Evolutionary conservation across 768 basidiomycete species (phyloP).

Genomic region (Mycena amicta): DNA sequence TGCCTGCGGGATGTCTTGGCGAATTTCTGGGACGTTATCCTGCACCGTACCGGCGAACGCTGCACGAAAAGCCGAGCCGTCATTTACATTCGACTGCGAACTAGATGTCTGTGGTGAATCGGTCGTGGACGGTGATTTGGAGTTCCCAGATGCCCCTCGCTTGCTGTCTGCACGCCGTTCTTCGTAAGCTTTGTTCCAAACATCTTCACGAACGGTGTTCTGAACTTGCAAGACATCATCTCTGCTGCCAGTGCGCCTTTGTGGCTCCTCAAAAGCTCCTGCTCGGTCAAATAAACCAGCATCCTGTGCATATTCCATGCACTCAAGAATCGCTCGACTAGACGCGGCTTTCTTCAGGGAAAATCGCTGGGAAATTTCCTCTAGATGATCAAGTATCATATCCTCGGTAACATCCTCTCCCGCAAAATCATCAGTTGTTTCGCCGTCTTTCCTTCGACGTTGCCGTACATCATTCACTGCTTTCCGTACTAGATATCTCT

Average conservation of each 20-base stretch:
- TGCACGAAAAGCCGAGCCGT: not conserved
- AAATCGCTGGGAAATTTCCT: slow-evolving; percentile 3
- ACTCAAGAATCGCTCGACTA: slow-evolving; percentile 1
- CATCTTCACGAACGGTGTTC: too few relatives aligned
- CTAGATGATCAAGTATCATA: slow-evolving; percentile 20
- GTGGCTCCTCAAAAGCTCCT: not conserved
- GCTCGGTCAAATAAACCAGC: not conserved
- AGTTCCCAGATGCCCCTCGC: not conserved
- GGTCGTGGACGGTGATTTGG: not conserved
- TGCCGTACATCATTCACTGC: not conserved
- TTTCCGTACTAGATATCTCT: not conserved
- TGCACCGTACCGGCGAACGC: not conserved
- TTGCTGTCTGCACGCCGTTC: slow-evolving; percentile 8
- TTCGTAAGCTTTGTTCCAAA: slow-evolving; percentile 15
- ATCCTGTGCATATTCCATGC: slow-evolving; percentile 3
- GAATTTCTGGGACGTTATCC: not conserved
- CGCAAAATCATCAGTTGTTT: slow-evolving; percentile 5
- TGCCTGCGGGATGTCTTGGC: not conserved
- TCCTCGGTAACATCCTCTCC: slow-evolving; percentile 3
- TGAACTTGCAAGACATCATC: not conserved
- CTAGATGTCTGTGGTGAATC: slow-evolving; percentile 3
- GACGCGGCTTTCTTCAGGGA: not conserved
- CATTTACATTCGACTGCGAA: not conserved
- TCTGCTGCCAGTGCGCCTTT: not conserved
- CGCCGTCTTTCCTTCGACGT: not conserved